Conservation (phyloP, 2,329 filamentous ascomycete species). For the Apiospora malaysiana region DNA sequence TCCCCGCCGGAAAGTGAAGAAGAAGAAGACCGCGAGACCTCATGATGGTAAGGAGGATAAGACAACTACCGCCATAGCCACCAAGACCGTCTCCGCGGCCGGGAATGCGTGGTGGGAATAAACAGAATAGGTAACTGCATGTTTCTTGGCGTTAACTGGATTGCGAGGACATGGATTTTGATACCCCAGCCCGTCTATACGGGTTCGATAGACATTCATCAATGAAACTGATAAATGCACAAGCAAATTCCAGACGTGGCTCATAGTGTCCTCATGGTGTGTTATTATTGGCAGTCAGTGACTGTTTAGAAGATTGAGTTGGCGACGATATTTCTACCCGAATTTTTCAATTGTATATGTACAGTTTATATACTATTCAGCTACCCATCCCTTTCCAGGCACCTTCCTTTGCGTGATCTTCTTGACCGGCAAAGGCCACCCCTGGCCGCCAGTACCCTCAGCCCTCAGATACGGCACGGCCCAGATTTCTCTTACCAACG, state of each 20-base stretch:
- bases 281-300: too few species aligned
- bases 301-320: neutral
- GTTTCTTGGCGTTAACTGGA: neutral
- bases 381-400: conserved; percentile 74
- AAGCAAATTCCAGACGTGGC: too few species aligned
- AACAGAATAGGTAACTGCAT: neutral
- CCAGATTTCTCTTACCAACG: conserved; percentile 73
- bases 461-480: conserved; percentile 79
- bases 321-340: neutral
- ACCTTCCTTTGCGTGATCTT: conserved; percentile 84
- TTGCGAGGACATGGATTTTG: conserved; percentile 4
- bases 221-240: neutral
- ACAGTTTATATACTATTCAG: conserved; percentile 50
- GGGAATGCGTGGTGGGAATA: conserved; percentile 1
- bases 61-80: neutral
- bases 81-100: neutral
- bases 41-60: neutral
- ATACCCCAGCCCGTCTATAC: conserved; percentile 15
- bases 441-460: conserved; percentile 68
- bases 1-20: conserved; percentile 19
- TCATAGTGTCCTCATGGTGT: too few species aligned
- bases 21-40: neutral
- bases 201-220: neutral
- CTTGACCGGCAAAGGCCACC: conserved; percentile 86
- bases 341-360: too few species aligned